A percentile compares a stretch with the other conserved stretches of the same genome.
Conservation (phyloP, 208 protist genomes). For the Leishmania braziliensis region DNA sequence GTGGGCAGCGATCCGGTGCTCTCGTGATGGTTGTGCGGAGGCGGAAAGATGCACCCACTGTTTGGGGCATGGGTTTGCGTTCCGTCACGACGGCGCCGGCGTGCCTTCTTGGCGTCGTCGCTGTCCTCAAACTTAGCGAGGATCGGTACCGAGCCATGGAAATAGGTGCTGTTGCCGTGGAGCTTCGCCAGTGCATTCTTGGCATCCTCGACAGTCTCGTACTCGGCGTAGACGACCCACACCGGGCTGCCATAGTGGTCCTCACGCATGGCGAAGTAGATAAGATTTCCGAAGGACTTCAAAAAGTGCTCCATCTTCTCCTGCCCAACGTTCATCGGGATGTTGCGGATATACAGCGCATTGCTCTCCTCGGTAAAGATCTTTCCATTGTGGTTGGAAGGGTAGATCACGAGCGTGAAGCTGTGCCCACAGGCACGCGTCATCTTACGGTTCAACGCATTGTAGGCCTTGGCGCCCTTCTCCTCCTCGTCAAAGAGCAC, state of each 20-base stretch:
- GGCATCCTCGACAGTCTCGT: slow-evolving; percentile 63
- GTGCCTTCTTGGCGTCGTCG: slow-evolving; percentile 70
- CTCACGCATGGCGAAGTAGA: slow-evolving; percentile 77
- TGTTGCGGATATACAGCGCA: slow-evolving; percentile 86
- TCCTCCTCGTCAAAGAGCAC: slow-evolving; percentile 93
- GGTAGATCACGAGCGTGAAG: slow-evolving; percentile 80
- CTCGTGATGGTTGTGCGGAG: slow-evolving; percentile 32
- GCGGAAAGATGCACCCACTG: slow-evolving; percentile 51
- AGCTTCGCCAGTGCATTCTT: slow-evolving; percentile 62
- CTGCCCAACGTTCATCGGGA: slow-evolving; percentile 60
- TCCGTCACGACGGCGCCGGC: slow-evolving; percentile 61
- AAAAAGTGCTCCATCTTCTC: slow-evolving; percentile 67
- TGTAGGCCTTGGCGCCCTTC: slow-evolving; percentile 70
- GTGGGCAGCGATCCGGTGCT: slow-evolving; percentile 9
- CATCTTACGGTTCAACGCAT: slow-evolving; percentile 61
- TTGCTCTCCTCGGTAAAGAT: slow-evolving; percentile 48
- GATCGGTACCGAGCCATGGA: slow-evolving; percentile 54
- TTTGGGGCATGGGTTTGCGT: slow-evolving; percentile 29
- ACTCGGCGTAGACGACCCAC: slow-evolving; percentile 85
- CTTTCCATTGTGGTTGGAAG: slow-evolving; percentile 71
- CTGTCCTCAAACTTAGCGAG: slow-evolving; percentile 82
- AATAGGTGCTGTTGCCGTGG: slow-evolving; percentile 73
- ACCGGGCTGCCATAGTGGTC: slow-evolving; percentile 83
- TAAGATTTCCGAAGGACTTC: slow-evolving; percentile 56
- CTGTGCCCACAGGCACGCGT: slow-evolving; percentile 45